Base-by-base conservation (phyloP, 768 basidiomycete genomes). In the Boletus sensibilis region DNA sequence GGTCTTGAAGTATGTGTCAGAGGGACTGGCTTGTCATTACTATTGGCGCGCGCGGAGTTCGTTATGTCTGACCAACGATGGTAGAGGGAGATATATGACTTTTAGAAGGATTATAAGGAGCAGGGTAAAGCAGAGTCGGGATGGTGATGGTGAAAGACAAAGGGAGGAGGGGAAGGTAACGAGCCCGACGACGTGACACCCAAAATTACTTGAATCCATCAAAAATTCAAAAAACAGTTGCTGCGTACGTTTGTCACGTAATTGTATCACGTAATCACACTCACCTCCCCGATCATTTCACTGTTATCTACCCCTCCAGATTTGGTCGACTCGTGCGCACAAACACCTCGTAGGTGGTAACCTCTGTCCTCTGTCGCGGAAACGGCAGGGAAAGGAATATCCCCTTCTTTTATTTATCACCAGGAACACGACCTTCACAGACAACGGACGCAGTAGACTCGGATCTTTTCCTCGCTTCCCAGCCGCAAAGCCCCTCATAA, bases 201-300 rank as follows among this genome's bases (percentile, higher is more conserved):
- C 63, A 62, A 67, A 67, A 67, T 68, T 63, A 66, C 67, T 39
- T 58, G 59, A 56, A 59, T 56, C 58, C 68, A 70, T 70, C 68
- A 71, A 67, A 65, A 68, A 69, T 68, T 66, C 66, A 68, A 70
- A 70, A 70, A 70, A 55, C 53, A 60, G 59, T 66, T 66, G 57
- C 68, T 67, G 67, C 62, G 68, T 69, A 69, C 40, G 60, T 65
- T 50, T 10, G 56, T 62, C 61, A 68, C 64, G 66, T 70, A 70
- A 70, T 57, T 56, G n/a, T 41, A 64, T 68, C 34, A 62, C 62
- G 53, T 69, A 68, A 68, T 38, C 51, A 50, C 23, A 25, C 55
- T 16, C 57, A 66, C 59, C 45, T 64, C 50, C 45, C 67, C 66
- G 65, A 68, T 68, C 64, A 65, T 34, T 43, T 29, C 18, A n/a